A percentile compares a stretch with the other conserved stretches of the same genome.
Conservation (phyloP, 2,329 filamentous ascomycete species). For the Penicillium italicum region DNA sequence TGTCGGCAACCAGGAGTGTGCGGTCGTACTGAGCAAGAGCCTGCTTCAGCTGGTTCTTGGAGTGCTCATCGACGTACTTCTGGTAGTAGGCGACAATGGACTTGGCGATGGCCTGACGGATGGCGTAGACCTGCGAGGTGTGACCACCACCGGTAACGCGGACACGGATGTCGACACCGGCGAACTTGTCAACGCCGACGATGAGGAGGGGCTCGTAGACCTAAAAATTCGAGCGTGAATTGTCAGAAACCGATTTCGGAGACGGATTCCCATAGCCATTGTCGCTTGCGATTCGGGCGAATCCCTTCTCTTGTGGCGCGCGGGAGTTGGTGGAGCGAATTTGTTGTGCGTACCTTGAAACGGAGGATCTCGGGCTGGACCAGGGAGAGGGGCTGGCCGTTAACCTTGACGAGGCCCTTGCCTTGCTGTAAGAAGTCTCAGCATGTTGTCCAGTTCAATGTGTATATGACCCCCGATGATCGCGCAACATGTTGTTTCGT, state of each 20-base stretch:
- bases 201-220: slow-evolving; percentile 99
- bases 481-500: slow-evolving; percentile 15
- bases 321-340: slow-evolving; percentile 8
- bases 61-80: slow-evolving; percentile 99
- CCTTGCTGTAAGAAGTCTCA: slow-evolving; percentile 55
- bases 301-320: slow-evolving; percentile 1
- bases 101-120: slow-evolving; percentile 99
- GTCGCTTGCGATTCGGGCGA: slow-evolving; percentile 3
- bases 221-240: slow-evolving; percentile 39
- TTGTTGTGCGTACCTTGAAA: slow-evolving; percentile 70
- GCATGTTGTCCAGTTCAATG: slow-evolving; percentile 19
- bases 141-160: slow-evolving; percentile 96
- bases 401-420: slow-evolving; percentile 96
- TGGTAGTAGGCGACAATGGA: slow-evolving; percentile 98
- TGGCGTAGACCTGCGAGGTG: slow-evolving; percentile 94
- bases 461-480: slow-evolving; percentile 10
- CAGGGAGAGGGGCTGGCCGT: slow-evolving; percentile 90
- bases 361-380: slow-evolving; percentile 95
- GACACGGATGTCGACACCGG: slow-evolving; percentile 94
- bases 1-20: slow-evolving; percentile 97
- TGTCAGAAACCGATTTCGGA: slow-evolving; percentile 10
- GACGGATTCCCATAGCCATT: slow-evolving; percentile 3
- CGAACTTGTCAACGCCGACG: slow-evolving; percentile 95
- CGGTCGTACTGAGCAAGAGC: slow-evolving; percentile 93
- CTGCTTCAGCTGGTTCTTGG: slow-evolving; percentile 99